Evolutionary conservation across 2,329 filamentous ascomycete genomes (phyloP).

Genomic region (Diaporthe vexans): DNA sequence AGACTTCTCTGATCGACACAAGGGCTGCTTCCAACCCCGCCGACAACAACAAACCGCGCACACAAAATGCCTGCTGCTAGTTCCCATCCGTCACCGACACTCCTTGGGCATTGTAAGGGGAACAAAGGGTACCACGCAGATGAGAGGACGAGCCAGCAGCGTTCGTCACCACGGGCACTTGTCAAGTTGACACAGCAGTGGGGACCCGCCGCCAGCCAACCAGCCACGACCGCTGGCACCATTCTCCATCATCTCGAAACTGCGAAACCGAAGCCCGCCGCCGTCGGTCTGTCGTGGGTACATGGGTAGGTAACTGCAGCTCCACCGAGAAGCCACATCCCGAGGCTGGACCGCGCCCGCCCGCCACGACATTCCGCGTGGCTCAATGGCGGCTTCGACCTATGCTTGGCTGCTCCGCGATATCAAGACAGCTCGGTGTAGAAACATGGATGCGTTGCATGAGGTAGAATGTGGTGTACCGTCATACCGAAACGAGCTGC

Average conservation of each 20-base stretch:
- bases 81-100: background rate
- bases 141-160: background rate
- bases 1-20: background rate
- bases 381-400: background rate
- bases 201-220: conserved; percentile 10
- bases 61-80: background rate
- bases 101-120: background rate
- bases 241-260: conserved; percentile 25
- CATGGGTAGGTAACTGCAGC: background rate
- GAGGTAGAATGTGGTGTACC: background rate
- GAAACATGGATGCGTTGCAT: no score
- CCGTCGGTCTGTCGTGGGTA: background rate
- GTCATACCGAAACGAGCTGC: background rate
- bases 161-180: background rate
- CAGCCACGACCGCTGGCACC: background rate
- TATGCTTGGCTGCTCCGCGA: background rate
- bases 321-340: conserved; percentile 19
- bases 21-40: background rate
- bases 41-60: background rate
- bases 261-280: background rate
- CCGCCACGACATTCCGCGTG: background rate
- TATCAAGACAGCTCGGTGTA: conserved; percentile 8
- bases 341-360: background rate
- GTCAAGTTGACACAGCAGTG: conserved; percentile 21
- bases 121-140: background rate